Evolutionary conservation across 495 filamentous ascomycete genomes (phyloP).

Genomic region (Cercophora sp.): DNA sequence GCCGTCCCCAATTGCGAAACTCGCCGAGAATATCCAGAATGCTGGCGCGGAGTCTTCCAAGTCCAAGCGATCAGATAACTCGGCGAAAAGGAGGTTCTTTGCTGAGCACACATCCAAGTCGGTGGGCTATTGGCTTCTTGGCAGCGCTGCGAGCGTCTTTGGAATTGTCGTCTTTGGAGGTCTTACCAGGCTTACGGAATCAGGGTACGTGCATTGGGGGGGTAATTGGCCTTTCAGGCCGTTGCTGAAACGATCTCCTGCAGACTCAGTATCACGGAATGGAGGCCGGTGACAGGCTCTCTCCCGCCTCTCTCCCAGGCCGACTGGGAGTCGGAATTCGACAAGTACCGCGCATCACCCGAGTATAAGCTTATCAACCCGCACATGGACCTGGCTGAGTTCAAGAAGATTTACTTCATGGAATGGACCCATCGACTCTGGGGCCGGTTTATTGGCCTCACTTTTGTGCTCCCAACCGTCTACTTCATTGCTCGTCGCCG

Average conservation of each 20-base stretch:
- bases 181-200: slow-evolving; percentile 89
- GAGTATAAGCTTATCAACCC: slow-evolving; percentile 89
- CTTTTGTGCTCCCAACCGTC: slow-evolving; percentile 78
- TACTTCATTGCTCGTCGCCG: slow-evolving; percentile 84
- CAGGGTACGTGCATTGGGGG: slow-evolving; percentile 59
- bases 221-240: not conserved
- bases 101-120: slow-evolving; percentile 66
- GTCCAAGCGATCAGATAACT: not conserved
- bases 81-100: slow-evolving; percentile 46
- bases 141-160: slow-evolving; percentile 87
- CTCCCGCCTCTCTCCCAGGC: slow-evolving; percentile 71
- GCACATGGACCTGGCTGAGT: slow-evolving; percentile 85
- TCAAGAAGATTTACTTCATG: slow-evolving; percentile 99
- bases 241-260: slow-evolving; percentile 7
- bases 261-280: slow-evolving; percentile 98
- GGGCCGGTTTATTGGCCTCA: slow-evolving; percentile 88
- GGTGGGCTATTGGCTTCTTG: slow-evolving; percentile 90
- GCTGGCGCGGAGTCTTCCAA: not conserved
- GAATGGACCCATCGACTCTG: slow-evolving; percentile 96
- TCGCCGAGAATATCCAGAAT: not conserved
- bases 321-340: slow-evolving; percentile 89
- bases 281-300: slow-evolving; percentile 92
- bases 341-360: slow-evolving; percentile 83
- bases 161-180: slow-evolving; percentile 96
- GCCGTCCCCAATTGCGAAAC: not conserved